Evolutionary conservation across 2,329 filamentous ascomycete genomes (phyloP), one percentile per base, ranked within the genome.

Genomic region (Aspergillus awamori): DNA sequence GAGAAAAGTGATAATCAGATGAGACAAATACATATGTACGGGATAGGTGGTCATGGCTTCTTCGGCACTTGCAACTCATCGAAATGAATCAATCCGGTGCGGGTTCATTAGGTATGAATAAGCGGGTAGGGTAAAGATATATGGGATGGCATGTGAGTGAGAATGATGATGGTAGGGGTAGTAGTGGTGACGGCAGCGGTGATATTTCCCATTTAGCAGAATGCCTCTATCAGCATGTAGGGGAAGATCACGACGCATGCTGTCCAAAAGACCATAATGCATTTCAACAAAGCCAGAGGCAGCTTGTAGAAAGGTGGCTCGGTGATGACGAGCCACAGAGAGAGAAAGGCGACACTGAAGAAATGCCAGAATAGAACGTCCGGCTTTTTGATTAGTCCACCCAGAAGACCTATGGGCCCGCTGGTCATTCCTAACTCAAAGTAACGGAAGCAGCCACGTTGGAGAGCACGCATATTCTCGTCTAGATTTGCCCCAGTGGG

Each of bases 391-490:
- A 96, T 88, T 60, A 98, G 84, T 13, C 93, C 95, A 0, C 87
- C 92, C 8, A 99, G 83, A 62, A 99, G 81, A 30, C 91, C 90
- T 49, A 90, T 87, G 2, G 95, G 95, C 36, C 90, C 92, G 64
- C 91, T 87, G 22, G 92, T 85, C 52, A 88, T 86, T 45, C 89
- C 89, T 36, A 83, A 83, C 74, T 92, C 83, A 81, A 99, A 99
- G 79, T 99, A 99, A 30, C 84, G 82, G 81, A 98, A 98, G 81
- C 95, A 99, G 52, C 95, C 95, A 66, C 85, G 85, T 79, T 96
- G 93, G 49, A 99, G 87, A 58, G 90, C 88, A 65, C 86, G 86
- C 56, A 98, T 86, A 72, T 93, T 86, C 48, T 83, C 78, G 76
- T 91, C 89, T 73, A 38, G 15, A 39, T 13, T 13, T 33, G 30